A percentile compares a stretch with the other conserved stretches of the same genome.
These are phyloP conservation scores for Syzygium syzygioides DNA, from an alignment of 441 rosid genomes.

Conservation along the genomic window DNA sequence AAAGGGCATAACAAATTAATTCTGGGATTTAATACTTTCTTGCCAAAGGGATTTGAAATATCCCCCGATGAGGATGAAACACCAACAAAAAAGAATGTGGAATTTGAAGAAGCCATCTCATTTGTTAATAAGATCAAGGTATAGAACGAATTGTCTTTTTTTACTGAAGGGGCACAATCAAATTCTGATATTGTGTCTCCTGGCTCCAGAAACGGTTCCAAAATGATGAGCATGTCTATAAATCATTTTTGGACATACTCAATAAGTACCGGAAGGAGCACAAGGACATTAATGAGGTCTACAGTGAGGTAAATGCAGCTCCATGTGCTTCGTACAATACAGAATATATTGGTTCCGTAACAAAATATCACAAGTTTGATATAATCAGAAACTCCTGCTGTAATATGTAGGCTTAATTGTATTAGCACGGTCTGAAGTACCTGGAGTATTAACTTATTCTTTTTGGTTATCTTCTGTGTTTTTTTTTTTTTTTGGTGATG, in stretches of 20 bases:
- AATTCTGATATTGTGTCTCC: constrained; percentile 5
- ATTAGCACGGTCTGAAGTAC: neutral
- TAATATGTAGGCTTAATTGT: neutral
- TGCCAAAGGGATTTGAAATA: constrained; percentile 94
- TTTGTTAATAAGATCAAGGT: constrained; percentile 99
- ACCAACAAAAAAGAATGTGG: constrained; percentile 86
- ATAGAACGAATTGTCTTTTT: neutral
- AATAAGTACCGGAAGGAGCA: constrained; percentile 90
- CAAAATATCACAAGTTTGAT: neutral
- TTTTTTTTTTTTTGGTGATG: neutral
- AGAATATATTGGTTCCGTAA: neutral
- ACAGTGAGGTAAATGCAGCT: constrained; percentile 55
- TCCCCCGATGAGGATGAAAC: constrained; percentile 68
- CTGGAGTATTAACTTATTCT: neutral
- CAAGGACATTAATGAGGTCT: constrained; percentile 93
- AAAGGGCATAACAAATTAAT: constrained; percentile 91
- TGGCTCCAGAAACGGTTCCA: constrained; percentile 78
- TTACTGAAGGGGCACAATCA: neutral
- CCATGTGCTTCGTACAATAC: neutral
- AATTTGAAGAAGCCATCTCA: constrained; percentile 88
- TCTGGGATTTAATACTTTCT: constrained; percentile 86
- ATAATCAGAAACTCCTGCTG: neutral
- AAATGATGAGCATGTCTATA: constrained; percentile 84
- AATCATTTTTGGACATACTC: constrained; percentile 78
- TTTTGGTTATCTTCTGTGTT: neutral